Evolutionary conservation across 768 basidiomycete genomes (phyloP).

Genomic region (Collybia sp.): DNA sequence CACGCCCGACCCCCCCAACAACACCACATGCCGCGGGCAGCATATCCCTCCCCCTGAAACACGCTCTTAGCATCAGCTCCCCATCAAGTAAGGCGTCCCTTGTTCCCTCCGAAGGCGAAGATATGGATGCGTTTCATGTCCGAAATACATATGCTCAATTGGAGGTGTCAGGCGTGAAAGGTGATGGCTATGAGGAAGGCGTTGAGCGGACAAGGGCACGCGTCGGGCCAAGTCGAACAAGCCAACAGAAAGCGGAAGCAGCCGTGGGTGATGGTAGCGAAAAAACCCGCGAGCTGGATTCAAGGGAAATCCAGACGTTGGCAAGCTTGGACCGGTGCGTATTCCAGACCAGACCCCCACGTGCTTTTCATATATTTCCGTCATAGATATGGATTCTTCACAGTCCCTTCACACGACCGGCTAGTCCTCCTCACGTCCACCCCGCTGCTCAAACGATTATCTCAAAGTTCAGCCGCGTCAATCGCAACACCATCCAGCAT

Average conservation of each 20-base stretch:
- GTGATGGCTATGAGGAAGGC: slow-evolving; percentile 93
- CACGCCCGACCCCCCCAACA: slow-evolving; percentile 4
- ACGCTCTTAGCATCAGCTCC: slow-evolving; percentile 22
- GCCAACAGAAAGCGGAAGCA: slow-evolving; percentile 53
- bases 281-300: slow-evolving; percentile 61
- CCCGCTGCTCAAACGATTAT: slow-evolving; percentile 57
- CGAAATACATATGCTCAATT: slow-evolving; percentile 86
- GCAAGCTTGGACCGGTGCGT: slow-evolving; percentile 83
- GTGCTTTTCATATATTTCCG: slow-evolving; percentile 8
- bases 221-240: slow-evolving; percentile 47
- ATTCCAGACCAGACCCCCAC: slow-evolving; percentile 1
- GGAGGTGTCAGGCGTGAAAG: slow-evolving; percentile 86
- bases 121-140: slow-evolving; percentile 78
- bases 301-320: slow-evolving; percentile 71
- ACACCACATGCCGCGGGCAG: slow-evolving; percentile 13
- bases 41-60: slow-evolving; percentile 29
- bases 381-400: slow-evolving; percentile 88
- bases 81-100: slow-evolving; percentile 55
- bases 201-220: slow-evolving; percentile 88
- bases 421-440: slow-evolving; percentile 64
- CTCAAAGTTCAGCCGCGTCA: slow-evolving; percentile 39
- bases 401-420: slow-evolving; percentile 77
- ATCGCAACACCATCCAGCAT: slow-evolving; percentile 41
- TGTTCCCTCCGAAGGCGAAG: slow-evolving; percentile 74
- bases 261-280: slow-evolving; percentile 54